A percentile compares a stretch with the other conserved stretches of the same genome.
Conservation (phyloP, 345 rosid genomes). For the Eucalyptus tenuipes region DNA sequence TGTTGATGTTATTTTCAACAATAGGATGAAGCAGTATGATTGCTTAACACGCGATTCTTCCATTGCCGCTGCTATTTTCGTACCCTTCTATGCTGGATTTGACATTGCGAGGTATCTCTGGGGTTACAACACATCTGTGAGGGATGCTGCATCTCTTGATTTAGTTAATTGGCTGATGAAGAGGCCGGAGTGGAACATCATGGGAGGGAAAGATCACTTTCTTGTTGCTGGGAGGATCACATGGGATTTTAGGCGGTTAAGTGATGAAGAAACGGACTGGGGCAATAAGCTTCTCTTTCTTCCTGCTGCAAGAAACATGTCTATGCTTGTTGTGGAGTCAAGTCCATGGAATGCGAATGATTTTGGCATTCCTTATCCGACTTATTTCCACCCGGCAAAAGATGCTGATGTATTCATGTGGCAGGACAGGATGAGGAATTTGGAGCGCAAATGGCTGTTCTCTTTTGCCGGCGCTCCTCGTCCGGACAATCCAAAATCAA, state of each 20-base stretch:
- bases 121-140: constrained; percentile 6
- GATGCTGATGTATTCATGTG: constrained; percentile 3
- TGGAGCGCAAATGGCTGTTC: constrained; percentile 5
- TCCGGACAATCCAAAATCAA: constrained; percentile 3
- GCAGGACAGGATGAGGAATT: constrained; percentile 11
- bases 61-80: constrained; percentile 33
- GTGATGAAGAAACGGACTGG: constrained; percentile 4
- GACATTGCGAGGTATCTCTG: constrained; percentile 32
- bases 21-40: constrained; percentile 41
- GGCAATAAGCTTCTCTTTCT: constrained; percentile 7
- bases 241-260: constrained; percentile 6
- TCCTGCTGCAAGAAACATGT: constrained; percentile 7
- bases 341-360: constrained; percentile 12
- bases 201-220: constrained; percentile 10
- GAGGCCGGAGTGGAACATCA: constrained; percentile 12
- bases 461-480: constrained; percentile 12
- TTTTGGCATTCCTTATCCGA: constrained; percentile 10
- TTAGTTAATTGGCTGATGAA: constrained; percentile 3
- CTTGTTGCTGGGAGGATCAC: constrained; percentile 11
- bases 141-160: constrained; percentile 1
- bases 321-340: constrained; percentile 8
- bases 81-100: constrained; percentile 39
- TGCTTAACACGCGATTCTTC: constrained; percentile 38
- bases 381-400: constrained; percentile 11
- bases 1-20: constrained; percentile 36